Evolutionary conservation across 176 grass and related monocot species (phyloP), one percentile per base, ranked within the genome.

Genomic region (Juncus effusus): DNA sequence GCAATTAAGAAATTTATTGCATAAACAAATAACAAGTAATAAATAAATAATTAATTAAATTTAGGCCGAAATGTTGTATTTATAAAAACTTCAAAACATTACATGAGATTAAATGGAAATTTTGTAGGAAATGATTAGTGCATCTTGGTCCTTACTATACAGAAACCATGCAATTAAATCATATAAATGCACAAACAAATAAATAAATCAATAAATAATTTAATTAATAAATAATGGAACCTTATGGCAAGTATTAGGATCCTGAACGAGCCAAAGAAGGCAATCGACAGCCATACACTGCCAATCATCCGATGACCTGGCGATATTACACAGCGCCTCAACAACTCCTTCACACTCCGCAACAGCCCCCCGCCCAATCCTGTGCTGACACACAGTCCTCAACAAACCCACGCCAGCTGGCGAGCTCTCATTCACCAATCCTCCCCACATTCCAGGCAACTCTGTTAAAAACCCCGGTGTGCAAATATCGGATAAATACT

Each of bases 281-380:
- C 94, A 99, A 82, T 93, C 94, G 75, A 99, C 80, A 66, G 94
- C 94, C 94, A 99, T 99, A 74, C 87, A 93, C 44, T 99, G 94
- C 94, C 94, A 99, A 72, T 99, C 94, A 93, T 99, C 94, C 59
- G 94, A 93, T 66, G 94, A 99, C 10, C 85, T 78, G 44, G 94
- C 94, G 66, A 99, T 99, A 77, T 99, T 99, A 74, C 94, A 99
- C 41, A 99, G 67, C 69, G 94, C 78, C 16, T 99, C 94, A 16
- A 93, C 78, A 51, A 82, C 74, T 82, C 69, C 81, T 74, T 82
- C 14, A 77, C 87, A 84, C 65, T 78, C 89, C 66, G 89, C 85
- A 71, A 99, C 86, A 63, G 87, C 76, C 64, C 75, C 83, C 62
- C 89, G 76, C 7, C 94, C 94, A 59, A 93, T 64, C 70, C 86